Evolutionary conservation across 768 basidiomycete species (phyloP).

Genomic region (Dentipellis sp.): DNA sequence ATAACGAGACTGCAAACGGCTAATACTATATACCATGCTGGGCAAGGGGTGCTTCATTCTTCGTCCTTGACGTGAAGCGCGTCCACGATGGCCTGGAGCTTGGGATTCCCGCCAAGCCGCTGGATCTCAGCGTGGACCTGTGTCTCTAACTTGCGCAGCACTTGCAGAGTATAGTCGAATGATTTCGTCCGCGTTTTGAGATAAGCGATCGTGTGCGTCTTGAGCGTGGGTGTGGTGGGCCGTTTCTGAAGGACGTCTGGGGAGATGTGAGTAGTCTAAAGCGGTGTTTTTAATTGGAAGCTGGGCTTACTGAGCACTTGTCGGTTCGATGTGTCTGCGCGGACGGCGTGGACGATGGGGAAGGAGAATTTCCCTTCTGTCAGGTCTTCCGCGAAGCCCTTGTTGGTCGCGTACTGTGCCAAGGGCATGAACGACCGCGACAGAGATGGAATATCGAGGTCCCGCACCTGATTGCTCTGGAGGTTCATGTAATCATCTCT

Average conservation of each 20-base stretch:
- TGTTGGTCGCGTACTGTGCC: conserved; percentile 68
- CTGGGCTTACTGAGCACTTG: conserved; percentile 63
- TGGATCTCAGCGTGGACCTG: neutral
- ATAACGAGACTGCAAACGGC: no score
- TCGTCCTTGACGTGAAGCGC: neutral
- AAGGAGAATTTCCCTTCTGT: conserved; percentile 98
- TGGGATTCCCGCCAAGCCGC: neutral
- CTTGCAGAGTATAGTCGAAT: neutral
- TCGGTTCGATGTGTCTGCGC: conserved; percentile 64
- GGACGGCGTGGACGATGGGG: conserved; percentile 85
- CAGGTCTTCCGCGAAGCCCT: conserved; percentile 89
- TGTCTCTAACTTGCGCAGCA: neutral
- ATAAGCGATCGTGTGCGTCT: conserved; percentile 22
- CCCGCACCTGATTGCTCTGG: conserved; percentile 67
- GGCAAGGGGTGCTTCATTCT: no score
- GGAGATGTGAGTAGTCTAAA: neutral
- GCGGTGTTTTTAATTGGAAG: conserved; percentile 20
- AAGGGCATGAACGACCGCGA: neutral
- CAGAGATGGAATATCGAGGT: neutral
- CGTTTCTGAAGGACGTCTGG: conserved; percentile 86
- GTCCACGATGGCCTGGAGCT: neutral
- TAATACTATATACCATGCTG: no score
- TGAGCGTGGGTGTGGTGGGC: conserved; percentile 72
- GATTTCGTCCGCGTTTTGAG: neutral
- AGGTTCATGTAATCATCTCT: conserved; percentile 97